Conservation (phyloP, 805 yeast species). For the Saccharomycopsis sp. region DNA sequence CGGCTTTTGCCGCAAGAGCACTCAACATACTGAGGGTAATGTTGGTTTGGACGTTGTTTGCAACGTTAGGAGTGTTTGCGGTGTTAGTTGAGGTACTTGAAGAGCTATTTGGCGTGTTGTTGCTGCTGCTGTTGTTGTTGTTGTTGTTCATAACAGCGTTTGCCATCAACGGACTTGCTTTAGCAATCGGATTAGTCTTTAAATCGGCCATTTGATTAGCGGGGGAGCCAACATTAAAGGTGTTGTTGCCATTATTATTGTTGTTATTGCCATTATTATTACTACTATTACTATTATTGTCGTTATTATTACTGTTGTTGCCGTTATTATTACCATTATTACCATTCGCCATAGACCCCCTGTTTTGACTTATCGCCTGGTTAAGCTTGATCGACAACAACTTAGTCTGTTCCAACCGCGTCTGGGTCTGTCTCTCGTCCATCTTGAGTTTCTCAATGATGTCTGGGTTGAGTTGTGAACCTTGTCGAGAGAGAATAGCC, state of each 20-base stretch:
- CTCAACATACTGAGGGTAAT: not conserved
- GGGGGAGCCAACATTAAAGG: too few species aligned
- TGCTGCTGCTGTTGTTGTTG: not conserved
- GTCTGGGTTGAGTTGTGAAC: constrained; percentile 28
- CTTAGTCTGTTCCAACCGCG: constrained; percentile 10
- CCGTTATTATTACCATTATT: not conserved
- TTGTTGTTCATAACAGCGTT: not conserved
- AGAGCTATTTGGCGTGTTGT: not conserved
- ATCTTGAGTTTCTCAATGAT: constrained; percentile 28
- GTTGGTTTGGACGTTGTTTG: not conserved
- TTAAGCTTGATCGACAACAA: constrained; percentile 12
- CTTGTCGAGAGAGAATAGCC: constrained; percentile 28
- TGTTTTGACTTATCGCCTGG: constrained; percentile 14
- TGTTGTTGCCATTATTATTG: not conserved
- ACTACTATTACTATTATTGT: not conserved
- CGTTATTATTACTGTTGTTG: not conserved
- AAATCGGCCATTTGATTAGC: too few species aligned
- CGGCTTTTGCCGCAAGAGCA: not conserved
- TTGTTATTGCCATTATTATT: not conserved
- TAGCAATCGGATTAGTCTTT: too few species aligned
- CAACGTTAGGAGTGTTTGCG: not conserved
- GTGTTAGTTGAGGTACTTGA: not conserved
- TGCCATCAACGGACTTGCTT: too few species aligned
- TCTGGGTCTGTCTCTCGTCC: constrained; percentile 19
- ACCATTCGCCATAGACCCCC: constrained; percentile 14